A percentile compares a stretch with the other conserved stretches of the same genome.
phyloP scores from a whole-genome alignment of 73 alveolate genomes.

The Paramecium bursaria region DNA sequence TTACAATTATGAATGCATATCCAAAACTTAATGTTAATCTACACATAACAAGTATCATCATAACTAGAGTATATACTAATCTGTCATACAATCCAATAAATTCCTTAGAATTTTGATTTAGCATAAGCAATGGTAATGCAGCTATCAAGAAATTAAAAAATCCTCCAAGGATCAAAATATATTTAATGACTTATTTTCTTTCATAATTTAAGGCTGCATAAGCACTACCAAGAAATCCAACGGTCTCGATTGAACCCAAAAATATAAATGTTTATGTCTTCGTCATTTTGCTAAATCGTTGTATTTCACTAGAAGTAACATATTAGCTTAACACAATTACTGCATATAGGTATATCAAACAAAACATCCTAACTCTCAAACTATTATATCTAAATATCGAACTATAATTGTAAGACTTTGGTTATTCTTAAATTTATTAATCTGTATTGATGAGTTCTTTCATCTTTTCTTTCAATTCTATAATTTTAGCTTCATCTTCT shows the following conservation, averaged over 20 bases:
- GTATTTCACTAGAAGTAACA: neutral
- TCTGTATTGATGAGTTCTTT: conserved; percentile 23
- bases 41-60: conserved; percentile 52
- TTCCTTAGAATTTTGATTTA: conserved; percentile 13
- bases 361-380: conserved; percentile 18
- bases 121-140: conserved; percentile 24
- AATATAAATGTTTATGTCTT: conserved; percentile 29
- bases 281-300: conserved; percentile 20
- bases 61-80: conserved; percentile 19
- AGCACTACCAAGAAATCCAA: conserved; percentile 26
- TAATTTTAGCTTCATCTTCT: conserved; percentile 40
- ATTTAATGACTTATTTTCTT: conserved; percentile 19
- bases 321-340: conserved; percentile 14
- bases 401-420: conserved; percentile 10
- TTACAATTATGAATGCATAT: conserved; percentile 35
- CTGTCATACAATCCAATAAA: conserved; percentile 10
- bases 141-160: conserved; percentile 31
- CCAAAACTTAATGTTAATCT: conserved; percentile 33
- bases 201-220: conserved; percentile 24
- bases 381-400: conserved; percentile 17
- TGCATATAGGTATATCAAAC: conserved; percentile 17
- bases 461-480: conserved; percentile 33
- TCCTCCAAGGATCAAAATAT: neutral
- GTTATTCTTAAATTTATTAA: conserved; percentile 8
- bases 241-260: neutral